phyloP scores from a whole-genome alignment of 2,329 filamentous ascomycete species.

The Fusarium humuli region DNA sequence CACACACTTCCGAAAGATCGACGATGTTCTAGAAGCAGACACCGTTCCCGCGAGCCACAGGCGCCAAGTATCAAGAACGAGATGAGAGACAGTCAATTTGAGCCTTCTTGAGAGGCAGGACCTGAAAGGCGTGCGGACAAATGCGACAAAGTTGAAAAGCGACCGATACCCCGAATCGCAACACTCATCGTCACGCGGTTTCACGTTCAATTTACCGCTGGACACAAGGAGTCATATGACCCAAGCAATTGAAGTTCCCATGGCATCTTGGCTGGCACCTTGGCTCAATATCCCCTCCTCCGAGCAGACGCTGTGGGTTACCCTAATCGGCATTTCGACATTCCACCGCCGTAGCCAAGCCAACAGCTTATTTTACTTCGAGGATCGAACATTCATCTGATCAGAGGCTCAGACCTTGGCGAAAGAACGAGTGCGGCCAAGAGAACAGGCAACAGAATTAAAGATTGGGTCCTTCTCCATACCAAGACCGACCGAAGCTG shows the following conservation, averaged over 20 bases:
- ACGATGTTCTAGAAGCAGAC: neutral
- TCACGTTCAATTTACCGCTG: neutral
- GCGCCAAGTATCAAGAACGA: neutral
- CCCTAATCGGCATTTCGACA: neutral
- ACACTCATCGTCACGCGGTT: neutral
- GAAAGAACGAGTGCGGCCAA: neutral
- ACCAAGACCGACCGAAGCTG: slow-evolving; percentile 7
- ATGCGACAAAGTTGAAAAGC: neutral
- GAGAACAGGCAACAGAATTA: slow-evolving; percentile 36
- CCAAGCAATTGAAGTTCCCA: neutral
- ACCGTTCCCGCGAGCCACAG: accelerated
- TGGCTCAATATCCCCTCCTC: neutral
- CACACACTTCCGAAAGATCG: neutral
- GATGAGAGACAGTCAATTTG: neutral
- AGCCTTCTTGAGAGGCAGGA: too few relatives aligned
- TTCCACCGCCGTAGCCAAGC: neutral
- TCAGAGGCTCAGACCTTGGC: slow-evolving; percentile 8
- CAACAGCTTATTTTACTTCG: neutral
- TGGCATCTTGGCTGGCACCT: neutral
- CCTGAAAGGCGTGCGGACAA: too few relatives aligned
- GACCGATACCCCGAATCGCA: neutral
- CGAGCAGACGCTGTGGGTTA: neutral
- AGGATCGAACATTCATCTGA: neutral
- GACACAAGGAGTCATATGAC: neutral
- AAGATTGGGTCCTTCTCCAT: slow-evolving; percentile 22